Base-by-base conservation (phyloP, 2,329 filamentous ascomycete genomes). In the Trichoderma cornu-damae region DNA sequence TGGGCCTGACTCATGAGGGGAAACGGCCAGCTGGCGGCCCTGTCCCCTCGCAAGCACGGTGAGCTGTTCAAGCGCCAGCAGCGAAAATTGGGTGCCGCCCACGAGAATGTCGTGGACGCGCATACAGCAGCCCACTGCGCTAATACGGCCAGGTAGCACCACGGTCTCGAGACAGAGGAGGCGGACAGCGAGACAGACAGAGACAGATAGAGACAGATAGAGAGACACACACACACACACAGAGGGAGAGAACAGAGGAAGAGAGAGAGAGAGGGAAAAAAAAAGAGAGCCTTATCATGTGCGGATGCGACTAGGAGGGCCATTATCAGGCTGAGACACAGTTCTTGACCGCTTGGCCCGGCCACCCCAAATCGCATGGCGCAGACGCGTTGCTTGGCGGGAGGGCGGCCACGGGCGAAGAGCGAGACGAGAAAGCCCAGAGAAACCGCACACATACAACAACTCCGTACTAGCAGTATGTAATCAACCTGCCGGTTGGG, bases 1-100 rank as follows among this genome's bases (percentile, higher is more conserved):
- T 20, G 26, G 47, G 28, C n/a, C 37, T 53, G 50, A 53, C 50
- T 53, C 50, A 43, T 53, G 50, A 53, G 50, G 50, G 50, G 50
- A 44, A 53, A 35, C 49, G 38, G 50, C 50, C 50, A 53, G 50
- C 50, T 53, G 38, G 38, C 50, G 38, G 48, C 12, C 44, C n/a
- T 16, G n/a, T 48, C 44, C 49, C 49, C 49, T 52, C 38, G 38
- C 37, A 35, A n/a, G 30, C 28, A 53, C 38, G 50, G 50, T 35
- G 28, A 53, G 50, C 50, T 44, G 30, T 53, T 40, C 50, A 53
- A n/a, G 50, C 50, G 50, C 50, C 50, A 26, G 47, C 47, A 38
- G 47, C 32, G 20, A 44, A 20, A 37, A 35, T 28, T 22, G 42
- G 26, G n/a, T 12, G n/a, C 8, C 9, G 30, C 14, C 38, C 26